Evolutionary conservation across 23 red algal species (phyloP).

Genomic region (Gracilaria gracilis): DNA sequence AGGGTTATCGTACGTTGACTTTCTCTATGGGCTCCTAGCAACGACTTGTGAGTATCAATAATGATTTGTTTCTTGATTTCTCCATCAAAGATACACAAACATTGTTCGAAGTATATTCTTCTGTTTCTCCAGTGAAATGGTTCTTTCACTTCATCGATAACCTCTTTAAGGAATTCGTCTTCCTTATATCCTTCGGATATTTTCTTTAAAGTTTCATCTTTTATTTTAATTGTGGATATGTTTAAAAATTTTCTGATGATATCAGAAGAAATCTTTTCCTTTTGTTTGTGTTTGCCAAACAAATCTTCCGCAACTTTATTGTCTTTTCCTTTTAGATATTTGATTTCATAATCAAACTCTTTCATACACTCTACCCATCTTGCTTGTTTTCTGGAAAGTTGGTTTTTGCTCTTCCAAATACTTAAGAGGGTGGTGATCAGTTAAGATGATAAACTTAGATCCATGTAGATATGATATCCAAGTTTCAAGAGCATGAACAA

Average conservation of each 20-base stretch:
- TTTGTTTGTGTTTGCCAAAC: constrained; percentile 6
- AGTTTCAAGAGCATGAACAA: constrained; percentile 16
- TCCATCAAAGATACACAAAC: constrained; percentile 25
- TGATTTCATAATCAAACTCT: constrained; percentile 29
- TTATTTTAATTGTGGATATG: neutral
- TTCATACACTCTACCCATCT: constrained; percentile 18
- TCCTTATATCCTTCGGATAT: neutral
- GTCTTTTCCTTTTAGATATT: constrained; percentile 51
- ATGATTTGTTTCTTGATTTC: neutral
- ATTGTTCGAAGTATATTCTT: constrained; percentile 18
- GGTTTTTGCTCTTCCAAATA: constrained; percentile 32
- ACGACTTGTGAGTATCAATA: constrained; percentile 11
- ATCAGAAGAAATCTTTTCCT: constrained; percentile 17
- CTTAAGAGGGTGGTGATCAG: constrained; percentile 35
- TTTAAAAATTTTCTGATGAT: constrained; percentile 14
- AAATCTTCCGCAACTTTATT: constrained; percentile 34
- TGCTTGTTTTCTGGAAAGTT: constrained; percentile 17
- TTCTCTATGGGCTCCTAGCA: constrained; percentile 32
- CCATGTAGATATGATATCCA: constrained; percentile 60
- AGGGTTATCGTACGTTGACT: constrained; percentile 16
- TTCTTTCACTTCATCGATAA: neutral
- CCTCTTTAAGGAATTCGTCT: constrained; percentile 30
- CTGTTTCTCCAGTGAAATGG: constrained; percentile 9
- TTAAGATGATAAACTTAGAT: constrained; percentile 16
- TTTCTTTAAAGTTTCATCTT: neutral